phyloP scores from a whole-genome alignment of 1,284 basidiomycete species.

The Neotropicomus parvogracilis region DNA sequence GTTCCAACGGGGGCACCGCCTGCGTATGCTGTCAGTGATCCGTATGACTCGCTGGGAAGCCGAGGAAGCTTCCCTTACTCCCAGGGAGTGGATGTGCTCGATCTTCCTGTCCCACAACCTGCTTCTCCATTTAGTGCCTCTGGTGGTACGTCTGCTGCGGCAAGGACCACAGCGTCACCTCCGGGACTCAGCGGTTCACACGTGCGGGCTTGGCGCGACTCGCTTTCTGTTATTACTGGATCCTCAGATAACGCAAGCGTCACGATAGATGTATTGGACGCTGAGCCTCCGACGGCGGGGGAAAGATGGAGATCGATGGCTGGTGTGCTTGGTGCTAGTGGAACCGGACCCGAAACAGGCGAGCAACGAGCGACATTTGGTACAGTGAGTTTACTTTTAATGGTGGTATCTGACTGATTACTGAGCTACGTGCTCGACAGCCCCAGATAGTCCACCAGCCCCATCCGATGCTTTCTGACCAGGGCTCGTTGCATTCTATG shows the following conservation, averaged over 20 bases:
- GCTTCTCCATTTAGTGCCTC: constrained; percentile 47
- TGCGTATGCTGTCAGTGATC: constrained; percentile 35
- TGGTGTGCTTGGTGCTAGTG: constrained; percentile 26
- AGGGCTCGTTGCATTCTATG: constrained; percentile 59
- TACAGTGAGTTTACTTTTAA: constrained; percentile 39
- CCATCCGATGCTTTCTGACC: constrained; percentile 46
- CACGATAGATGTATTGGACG: constrained; percentile 57
- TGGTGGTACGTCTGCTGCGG: constrained; percentile 24
- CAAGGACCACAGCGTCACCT: constrained; percentile 38
- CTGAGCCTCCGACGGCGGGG: constrained; percentile 55
- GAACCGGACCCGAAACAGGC: constrained; percentile 23
- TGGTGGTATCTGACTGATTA: constrained; percentile 12
- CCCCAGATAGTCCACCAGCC: constrained; percentile 43
- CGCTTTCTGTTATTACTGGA: constrained; percentile 35
- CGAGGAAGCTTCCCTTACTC: constrained; percentile 19
- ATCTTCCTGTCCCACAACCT: constrained; percentile 56
- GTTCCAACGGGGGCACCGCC: constrained; percentile 33
- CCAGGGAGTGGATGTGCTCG: constrained; percentile 49
- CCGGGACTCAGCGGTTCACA: constrained; percentile 47
- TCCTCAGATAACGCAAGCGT: constrained; percentile 36
- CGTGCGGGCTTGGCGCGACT: constrained; percentile 43
- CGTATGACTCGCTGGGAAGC: constrained; percentile 23
- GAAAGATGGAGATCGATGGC: constrained; percentile 56
- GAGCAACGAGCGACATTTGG: constrained; percentile 58
- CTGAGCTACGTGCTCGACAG: constrained; percentile 21